Evolutionary conservation across 495 filamentous ascomycete species (phyloP).

Genomic region (Aspergillus asperescens): DNA sequence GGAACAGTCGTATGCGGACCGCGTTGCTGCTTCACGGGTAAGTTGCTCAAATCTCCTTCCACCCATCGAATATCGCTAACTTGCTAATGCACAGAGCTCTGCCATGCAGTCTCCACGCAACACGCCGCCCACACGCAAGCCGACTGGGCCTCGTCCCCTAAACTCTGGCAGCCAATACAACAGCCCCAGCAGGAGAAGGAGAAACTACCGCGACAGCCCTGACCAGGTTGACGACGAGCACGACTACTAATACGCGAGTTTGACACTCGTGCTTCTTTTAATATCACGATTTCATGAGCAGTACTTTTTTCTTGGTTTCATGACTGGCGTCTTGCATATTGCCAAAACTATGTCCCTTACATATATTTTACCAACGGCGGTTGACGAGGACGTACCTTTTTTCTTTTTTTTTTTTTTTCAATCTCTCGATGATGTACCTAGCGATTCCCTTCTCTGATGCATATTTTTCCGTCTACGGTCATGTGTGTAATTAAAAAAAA

Average conservation of each 20-base stretch:
- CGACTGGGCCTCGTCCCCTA: conserved; percentile 51
- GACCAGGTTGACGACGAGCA: conserved; percentile 44
- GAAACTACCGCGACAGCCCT: conserved; percentile 45
- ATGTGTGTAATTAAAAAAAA: conserved; percentile 10
- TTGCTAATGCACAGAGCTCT: conserved; percentile 24
- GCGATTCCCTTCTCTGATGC: conserved; percentile 21
- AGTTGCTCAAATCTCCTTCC: conserved; percentile 10
- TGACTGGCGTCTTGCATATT: conserved; percentile 17
- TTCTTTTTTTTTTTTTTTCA: conserved; percentile 1
- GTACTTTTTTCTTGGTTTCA: conserved; percentile 11
- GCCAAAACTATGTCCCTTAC: conserved; percentile 6
- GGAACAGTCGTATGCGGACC: conserved; percentile 38
- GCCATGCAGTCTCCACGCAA: conserved; percentile 38
- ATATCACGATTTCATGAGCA: conserved; percentile 15
- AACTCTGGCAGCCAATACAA: conserved; percentile 43
- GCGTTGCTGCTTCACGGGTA: conserved; percentile 40
- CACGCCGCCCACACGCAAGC: conserved; percentile 47
- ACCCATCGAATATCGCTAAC: conserved; percentile 9
- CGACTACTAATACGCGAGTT: conserved; percentile 27
- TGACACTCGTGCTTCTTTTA: conserved; percentile 9
- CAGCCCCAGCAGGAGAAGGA: conserved; percentile 43
- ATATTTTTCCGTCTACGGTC: conserved; percentile 11
- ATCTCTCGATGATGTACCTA: conserved; percentile 18
- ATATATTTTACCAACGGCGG: conserved; percentile 4
- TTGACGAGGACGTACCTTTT: conserved; percentile 14